Evolutionary conservation across 2,329 filamentous ascomycete species (phyloP), one percentile per base, ranked within the genome.

Genomic region (Sphaerostilbella broomeana): DNA sequence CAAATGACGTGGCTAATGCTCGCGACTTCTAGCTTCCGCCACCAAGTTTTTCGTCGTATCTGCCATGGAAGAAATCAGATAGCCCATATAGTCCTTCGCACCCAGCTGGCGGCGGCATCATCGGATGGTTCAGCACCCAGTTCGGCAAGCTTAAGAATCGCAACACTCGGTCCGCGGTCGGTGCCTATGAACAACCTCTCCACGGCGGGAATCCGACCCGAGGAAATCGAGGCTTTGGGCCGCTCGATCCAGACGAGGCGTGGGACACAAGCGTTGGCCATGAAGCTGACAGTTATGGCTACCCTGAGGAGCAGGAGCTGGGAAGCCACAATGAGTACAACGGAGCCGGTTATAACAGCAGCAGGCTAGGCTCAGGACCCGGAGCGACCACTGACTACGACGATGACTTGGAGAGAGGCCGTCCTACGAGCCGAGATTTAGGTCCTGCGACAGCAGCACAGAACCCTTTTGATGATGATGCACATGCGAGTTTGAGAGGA

Each of bases 191-290:
- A 53, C 65, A 86, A 51, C 64, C 73, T 5, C 56, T 64, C 6
- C 59, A 60, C 29, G 63, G 59, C 43, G 61, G 59, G 35, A 60
- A 60, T 39, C 54, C 53, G 15, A 47, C 60, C 22, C 64, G 65
- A 31, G 64, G 67, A 40, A 68, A 70, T 39, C 62, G 75, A 38
- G 77, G 77, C 16, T 81, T 84, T 58, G 78, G 80, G 2, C 69
- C 79, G 4, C 72, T 87, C 31, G 86, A 92, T 54, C 84, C 84
- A 2, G 86, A 94, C 57, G 85, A 89, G 55, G 85, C 86, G 2
- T 94, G 87, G 87, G 86, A 92, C 63, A 65, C 84, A 47, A 71
- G 84, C 44, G 85, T 94, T 4, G 84, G 84, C 42, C 72, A 79
- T 51, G 85, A 89, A 59, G 77, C 81, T 13, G 79, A 83, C 54